phyloP scores from a whole-genome alignment of 768 basidiomycete genomes.

The Naganishia vishniacii region DNA sequence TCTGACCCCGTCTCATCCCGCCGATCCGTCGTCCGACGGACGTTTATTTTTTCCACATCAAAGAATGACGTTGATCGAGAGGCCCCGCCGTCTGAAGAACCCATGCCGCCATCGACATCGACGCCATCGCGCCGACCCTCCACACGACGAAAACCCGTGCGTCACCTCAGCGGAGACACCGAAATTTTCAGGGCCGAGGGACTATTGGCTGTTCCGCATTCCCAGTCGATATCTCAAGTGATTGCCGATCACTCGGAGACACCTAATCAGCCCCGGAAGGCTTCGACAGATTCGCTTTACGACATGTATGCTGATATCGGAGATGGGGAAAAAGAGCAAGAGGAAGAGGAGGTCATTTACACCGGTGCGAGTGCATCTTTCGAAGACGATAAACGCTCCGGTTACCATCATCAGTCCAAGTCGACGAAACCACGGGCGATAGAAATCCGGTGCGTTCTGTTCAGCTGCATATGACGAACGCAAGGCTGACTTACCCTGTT shows the following conservation, averaged over 20 bases:
- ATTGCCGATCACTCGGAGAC: neutral
- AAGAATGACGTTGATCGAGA: neutral
- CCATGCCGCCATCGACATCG: neutral
- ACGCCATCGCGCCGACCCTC: constrained; percentile 13
- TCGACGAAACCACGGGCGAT: neutral
- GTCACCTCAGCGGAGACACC: constrained; percentile 9
- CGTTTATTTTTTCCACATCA: constrained; percentile 6
- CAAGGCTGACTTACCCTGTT: neutral
- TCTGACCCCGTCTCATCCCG: neutral
- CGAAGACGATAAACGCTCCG: neutral
- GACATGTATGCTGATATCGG: constrained; percentile 14
- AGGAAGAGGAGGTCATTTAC: constrained; percentile 4
- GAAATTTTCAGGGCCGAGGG: constrained; percentile 10
- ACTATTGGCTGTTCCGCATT: neutral
- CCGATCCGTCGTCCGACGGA: constrained; percentile 1
- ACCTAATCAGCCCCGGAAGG: neutral
- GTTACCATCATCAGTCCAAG: no score
- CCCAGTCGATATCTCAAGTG: constrained; percentile 15
- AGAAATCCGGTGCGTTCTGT: constrained; percentile 2
- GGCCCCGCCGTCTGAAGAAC: neutral
- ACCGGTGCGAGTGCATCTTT: neutral
- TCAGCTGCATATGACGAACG: neutral
- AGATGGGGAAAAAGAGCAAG: neutral
- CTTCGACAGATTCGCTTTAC: constrained; percentile 16
- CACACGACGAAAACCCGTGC: constrained; percentile 16